Evolutionary conservation across 495 filamentous ascomycete species (phyloP), one percentile per base, ranked within the genome.

Genomic region (Aspergillus steynii): DNA sequence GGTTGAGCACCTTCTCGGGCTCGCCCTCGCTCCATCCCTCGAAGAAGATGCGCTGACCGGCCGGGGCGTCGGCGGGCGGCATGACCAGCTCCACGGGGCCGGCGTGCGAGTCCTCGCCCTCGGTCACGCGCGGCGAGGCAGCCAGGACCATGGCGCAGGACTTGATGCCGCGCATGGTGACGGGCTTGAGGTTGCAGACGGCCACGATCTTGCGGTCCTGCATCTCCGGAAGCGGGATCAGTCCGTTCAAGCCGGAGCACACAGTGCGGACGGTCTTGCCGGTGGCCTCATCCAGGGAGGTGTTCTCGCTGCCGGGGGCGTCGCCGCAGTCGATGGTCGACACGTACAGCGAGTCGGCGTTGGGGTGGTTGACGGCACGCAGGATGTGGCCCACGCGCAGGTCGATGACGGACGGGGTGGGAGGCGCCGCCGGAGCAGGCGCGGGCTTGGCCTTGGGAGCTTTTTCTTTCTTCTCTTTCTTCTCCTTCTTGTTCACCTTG

Each of bases 111-210:
- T 96, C 93, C 49, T 81, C 89, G 29, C 91, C 94, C 67, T 93
- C 90, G 6, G 75, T 74, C 34, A 90, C 76, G 53, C 84, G 78
- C 12, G 94, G 95, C 12, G 93, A 97, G 15, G 95, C 95, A 15
- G 96, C 96, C 29, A 99, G 82, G 12, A 99, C 95, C 96, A 99
- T 97, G 59, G 95, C 95, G 42, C 80, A 84, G 52, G 90, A 95
- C 80, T 97, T 97, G 78, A 99, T 90, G 59, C 96, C 94, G 45
- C 96, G 88, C 95, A 99, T 98, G 67, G 94, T 97, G 65, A 97
- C 95, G 10, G 95, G 95, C 84, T 99, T 99, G 67, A 99, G 82
- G 75, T 99, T 99, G 81, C 92, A 96, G 27, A 99, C 93, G 10
- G 91, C 90, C 48, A 98, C 86, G 51, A 99, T 91, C 81, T 94